Conservation (phyloP, 176 grass and related monocot species). For the Paspalum notatum region DNA sequence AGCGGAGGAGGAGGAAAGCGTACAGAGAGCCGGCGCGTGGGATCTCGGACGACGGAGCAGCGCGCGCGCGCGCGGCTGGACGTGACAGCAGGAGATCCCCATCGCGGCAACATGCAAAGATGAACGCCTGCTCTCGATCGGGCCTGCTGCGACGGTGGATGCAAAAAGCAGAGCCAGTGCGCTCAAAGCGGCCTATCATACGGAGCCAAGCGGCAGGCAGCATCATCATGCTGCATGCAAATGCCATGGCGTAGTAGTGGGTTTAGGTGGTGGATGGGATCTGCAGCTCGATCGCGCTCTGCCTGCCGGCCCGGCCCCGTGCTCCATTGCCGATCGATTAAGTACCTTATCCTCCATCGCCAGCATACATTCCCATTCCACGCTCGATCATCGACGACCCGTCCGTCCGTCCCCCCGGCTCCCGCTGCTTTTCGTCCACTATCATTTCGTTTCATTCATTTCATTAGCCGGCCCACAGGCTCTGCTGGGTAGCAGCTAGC, state of each 20-base stretch:
- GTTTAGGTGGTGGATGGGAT: constrained; percentile 33
- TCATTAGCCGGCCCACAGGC: neutral
- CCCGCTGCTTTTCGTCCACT: neutral
- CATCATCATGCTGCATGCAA: neutral
- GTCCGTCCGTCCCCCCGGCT: too few relatives aligned
- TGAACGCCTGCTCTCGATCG: neutral
- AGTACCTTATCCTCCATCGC: neutral
- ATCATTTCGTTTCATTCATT: neutral
- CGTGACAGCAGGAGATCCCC: constrained; percentile 26
- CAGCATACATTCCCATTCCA: neutral
- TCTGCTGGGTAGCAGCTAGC: neutral
- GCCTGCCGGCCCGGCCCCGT: neutral
- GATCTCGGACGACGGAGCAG: neutral
- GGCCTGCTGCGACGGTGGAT: too few relatives aligned
- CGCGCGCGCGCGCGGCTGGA: neutral
- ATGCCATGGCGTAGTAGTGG: neutral
- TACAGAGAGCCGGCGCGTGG: neutral
- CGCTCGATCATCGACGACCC: neutral
- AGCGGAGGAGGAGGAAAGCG: neutral
- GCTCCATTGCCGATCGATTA: neutral
- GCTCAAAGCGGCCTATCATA: neutral
- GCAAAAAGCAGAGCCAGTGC: neutral
- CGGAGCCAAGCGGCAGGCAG: constrained; percentile 20
- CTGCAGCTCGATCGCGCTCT: neutral
- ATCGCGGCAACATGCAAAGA: neutral